phyloP scores from a whole-genome alignment of 345 rosid species.

The Eucalyptus brandiana region DNA sequence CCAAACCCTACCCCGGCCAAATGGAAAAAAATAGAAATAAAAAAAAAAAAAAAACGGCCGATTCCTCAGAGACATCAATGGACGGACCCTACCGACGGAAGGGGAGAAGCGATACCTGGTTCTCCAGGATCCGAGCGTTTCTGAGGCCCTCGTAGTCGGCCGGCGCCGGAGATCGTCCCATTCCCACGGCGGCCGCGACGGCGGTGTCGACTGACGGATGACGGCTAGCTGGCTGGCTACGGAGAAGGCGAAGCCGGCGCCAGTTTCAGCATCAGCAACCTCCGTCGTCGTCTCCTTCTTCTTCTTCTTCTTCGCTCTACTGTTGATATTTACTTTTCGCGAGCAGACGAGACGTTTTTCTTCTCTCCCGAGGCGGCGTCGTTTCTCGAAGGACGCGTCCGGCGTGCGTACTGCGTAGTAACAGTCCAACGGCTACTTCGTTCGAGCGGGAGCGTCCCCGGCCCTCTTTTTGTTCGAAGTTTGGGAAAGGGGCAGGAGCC shows the following conservation, averaged over 20 bases:
- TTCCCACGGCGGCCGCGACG: neutral
- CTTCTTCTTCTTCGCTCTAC: neutral
- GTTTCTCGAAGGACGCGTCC: neutral
- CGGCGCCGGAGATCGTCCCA: neutral
- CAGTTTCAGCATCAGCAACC: neutral
- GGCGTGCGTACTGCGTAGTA: neutral
- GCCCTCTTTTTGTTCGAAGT: no score
- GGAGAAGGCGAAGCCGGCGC: neutral
- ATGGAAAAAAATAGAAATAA: neutral
- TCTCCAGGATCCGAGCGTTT: constrained; percentile 19
- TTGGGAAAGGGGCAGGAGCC: no score
- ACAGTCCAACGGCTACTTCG: no score
- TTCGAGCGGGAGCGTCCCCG: no score
- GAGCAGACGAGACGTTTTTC: neutral
- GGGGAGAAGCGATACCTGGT: constrained; percentile 1
- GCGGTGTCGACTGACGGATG: neutral
- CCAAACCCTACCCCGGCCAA: neutral
- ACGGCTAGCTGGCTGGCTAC: neutral
- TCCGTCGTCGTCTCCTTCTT: neutral
- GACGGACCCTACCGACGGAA: neutral
- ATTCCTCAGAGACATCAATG: neutral
- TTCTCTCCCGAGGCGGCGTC: neutral
- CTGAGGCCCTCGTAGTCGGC: constrained; percentile 17
- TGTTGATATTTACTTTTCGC: neutral
- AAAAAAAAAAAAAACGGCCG: neutral